Base-by-base conservation (phyloP, 1,284 basidiomycete genomes). In the Vanrija humicola region DNA sequence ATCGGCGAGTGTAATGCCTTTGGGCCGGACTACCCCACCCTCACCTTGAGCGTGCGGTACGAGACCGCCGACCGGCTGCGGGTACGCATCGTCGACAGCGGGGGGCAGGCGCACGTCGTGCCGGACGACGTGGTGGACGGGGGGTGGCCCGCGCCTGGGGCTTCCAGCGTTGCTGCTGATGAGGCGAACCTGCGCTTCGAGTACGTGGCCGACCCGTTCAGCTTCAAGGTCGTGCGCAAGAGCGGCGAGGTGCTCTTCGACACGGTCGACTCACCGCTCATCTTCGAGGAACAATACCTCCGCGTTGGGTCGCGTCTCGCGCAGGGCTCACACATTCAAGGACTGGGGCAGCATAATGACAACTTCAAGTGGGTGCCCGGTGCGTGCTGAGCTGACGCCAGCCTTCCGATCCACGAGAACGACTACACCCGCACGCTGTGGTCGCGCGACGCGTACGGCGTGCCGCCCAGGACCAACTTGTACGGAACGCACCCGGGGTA, bases 231-330 rank as follows among this genome's bases (percentile, higher is more conserved):
- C 59, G 85, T 83, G 3, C 82, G 87, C 23, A 65, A 63, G 43
- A 8, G 18, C 3, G 83, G 83, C 7, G 73, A 81, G 19, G 60
- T 71, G 26, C 73, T 90, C 43, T 91, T 90, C 66, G 88, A 91
- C 67, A 90, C 88, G n/a, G 19, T 28, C 4, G 65, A 59, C 29
- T 79, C 82, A 3, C 83, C 85, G 4, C 78, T 89, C 5, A 81
- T 89, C n/a, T 88, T 90, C 63, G 87, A 89, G 67, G 84, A 89
- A 15, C 88, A 89, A 70, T 90, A 88, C 67, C 78, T 90, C 16
- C 86, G 87, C 55, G 70, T 88, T 50, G 52, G 63, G 15, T 65
- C 64, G 5, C 53, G 60, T 1, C 48, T 76, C 6, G 66, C 73
- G 5, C 28, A 46, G 6, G 75, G 82, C 39, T 81, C 87, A 19